Percentiles rank a stretch among this genome's conserved stretches.
phyloP scores from a whole-genome alignment of 768 basidiomycete species.

The Naganishia onofrii region DNA sequence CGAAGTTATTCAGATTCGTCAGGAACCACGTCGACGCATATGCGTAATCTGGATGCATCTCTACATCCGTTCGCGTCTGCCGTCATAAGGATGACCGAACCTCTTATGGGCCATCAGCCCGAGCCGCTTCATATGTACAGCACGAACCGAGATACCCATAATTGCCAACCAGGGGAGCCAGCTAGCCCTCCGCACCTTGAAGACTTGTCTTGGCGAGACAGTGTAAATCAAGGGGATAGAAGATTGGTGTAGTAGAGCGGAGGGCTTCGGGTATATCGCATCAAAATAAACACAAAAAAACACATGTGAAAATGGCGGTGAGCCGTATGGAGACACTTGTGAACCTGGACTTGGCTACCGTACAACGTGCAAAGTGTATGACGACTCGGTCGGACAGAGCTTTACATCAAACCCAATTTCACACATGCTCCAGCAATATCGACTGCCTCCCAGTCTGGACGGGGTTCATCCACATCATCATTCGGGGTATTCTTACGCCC shows the following conservation, averaged over 20 bases:
- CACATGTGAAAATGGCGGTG: neutral
- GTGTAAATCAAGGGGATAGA: constrained; percentile 2
- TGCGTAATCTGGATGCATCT: neutral
- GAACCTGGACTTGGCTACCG: neutral
- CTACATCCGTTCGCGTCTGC: constrained; percentile 5
- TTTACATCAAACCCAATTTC: constrained; percentile 71
- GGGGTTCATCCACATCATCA: constrained; percentile 54
- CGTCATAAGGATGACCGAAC: neutral
- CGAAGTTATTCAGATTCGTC: neutral
- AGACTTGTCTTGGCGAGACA: constrained; percentile 2
- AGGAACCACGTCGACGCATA: neutral
- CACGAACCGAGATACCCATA: neutral
- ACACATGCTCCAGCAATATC: constrained; percentile 81
- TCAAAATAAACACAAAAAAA: neutral
- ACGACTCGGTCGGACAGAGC: neutral
- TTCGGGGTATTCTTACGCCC: constrained; percentile 60
- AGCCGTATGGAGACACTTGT: neutral
- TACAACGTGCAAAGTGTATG: neutral
- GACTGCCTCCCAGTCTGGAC: constrained; percentile 75
- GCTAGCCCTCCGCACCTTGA: neutral
- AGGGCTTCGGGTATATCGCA: neutral
- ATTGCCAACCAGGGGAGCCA: neutral
- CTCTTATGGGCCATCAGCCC: neutral
- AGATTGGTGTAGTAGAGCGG: neutral
- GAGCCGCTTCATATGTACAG: neutral